Conservation (phyloP, 164 flowering plant genomes). For the Vitis rupestris region DNA sequence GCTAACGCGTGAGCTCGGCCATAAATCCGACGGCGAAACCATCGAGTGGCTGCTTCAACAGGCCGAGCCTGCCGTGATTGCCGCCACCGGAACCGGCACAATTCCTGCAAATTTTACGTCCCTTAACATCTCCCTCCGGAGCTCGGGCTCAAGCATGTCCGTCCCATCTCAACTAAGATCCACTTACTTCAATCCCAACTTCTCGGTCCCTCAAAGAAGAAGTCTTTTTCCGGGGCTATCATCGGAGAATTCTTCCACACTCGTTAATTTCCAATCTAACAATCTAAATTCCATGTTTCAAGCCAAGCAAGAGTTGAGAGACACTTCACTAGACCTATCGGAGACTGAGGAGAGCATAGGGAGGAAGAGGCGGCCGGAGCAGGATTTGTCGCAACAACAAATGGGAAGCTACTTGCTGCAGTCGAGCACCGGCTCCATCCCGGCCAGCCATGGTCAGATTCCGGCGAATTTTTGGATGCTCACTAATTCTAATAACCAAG, state of each 20-base stretch:
- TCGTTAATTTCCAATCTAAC: conserved; percentile 39
- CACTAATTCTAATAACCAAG: conserved; percentile 59
- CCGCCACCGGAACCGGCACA: conserved; percentile 76
- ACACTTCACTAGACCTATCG: conserved; percentile 40
- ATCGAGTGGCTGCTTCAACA: conserved; percentile 74
- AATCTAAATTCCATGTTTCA: conserved; percentile 26
- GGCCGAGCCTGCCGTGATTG: conserved; percentile 73
- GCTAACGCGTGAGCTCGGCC: conserved; percentile 68
- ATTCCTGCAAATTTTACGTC: conserved; percentile 76
- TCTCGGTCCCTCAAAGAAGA: conserved; percentile 31
- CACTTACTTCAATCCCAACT: conserved; percentile 41
- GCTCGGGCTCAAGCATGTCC: conserved; percentile 63
- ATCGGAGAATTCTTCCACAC: conserved; percentile 27
- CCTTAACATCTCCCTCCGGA: conserved; percentile 55
- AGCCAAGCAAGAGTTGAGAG: conserved; percentile 50
- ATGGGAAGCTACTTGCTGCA: conserved; percentile 65
- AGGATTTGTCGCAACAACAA: conserved; percentile 35
- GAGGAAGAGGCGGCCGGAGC: conserved; percentile 42
- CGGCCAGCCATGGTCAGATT: conserved; percentile 49
- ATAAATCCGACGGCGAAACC: conserved; percentile 73
- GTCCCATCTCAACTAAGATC: conserved; percentile 64
- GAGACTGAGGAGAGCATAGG: conserved; percentile 28
- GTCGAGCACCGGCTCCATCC: conserved; percentile 47
- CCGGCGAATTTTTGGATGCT: conserved; percentile 91
- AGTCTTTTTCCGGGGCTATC: conserved; percentile 40